Percentiles rank a stretch among this genome's conserved stretches.
phyloP scores from a whole-genome alignment of 305 asterid species.

The Nicotiana rustica region DNA sequence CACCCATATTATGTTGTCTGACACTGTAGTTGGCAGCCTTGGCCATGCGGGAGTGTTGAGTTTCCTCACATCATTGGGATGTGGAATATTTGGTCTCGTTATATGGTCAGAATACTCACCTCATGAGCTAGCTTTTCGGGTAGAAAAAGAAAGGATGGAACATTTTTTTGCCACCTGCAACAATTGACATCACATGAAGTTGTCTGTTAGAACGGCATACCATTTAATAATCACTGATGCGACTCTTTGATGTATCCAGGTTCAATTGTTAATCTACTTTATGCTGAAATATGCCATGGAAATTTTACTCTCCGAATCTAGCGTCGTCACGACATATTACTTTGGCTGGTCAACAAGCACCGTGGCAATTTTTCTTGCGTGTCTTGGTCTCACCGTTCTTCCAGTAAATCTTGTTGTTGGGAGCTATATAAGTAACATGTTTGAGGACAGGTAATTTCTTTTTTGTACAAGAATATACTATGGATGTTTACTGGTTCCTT shows the following conservation, averaged over 20 bases:
- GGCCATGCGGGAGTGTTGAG: too few relatives aligned
- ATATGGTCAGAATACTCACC: too few relatives aligned
- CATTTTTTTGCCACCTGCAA: neutral
- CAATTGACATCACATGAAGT: neutral
- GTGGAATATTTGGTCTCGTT: too few relatives aligned
- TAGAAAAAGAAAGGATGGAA: neutral
- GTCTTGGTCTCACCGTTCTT: slow-evolving; percentile 93
- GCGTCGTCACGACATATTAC: slow-evolving; percentile 86
- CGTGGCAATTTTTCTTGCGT: slow-evolving; percentile 83
- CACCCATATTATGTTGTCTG: too few relatives aligned
- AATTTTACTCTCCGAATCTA: slow-evolving; percentile 93
- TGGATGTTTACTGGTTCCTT: neutral
- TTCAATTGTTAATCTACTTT: slow-evolving; percentile 92
- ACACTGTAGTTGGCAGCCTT: too few relatives aligned
- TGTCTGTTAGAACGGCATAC: neutral
- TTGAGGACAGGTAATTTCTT: slow-evolving; percentile 82
- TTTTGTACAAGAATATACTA: slow-evolving; percentile 13
- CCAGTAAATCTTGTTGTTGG: slow-evolving; percentile 88
- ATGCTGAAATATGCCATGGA: slow-evolving; percentile 99
- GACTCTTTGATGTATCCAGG: slow-evolving; percentile 58
- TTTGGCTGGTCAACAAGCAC: slow-evolving; percentile 86
- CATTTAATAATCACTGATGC: neutral
- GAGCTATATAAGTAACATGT: slow-evolving; percentile 91
- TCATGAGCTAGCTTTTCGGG: too few relatives aligned
- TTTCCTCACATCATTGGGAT: too few relatives aligned